Base-by-base conservation (phyloP, 495 filamentous ascomycete species). In the Hypoxylon fuscum region DNA sequence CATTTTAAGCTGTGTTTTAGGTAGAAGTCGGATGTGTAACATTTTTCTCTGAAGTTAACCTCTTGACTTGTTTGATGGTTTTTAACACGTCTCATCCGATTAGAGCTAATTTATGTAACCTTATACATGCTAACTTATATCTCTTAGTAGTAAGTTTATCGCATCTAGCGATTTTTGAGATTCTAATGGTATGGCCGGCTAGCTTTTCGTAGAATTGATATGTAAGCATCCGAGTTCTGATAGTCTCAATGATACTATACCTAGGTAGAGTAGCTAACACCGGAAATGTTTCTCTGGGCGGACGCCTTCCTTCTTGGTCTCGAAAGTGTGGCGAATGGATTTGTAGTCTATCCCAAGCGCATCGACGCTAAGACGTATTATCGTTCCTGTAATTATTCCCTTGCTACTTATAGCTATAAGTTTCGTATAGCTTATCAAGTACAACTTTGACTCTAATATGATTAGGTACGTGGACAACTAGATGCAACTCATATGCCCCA, bases 321-420 rank as follows among this genome's bases (percentile, higher is more conserved):
- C 71, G 82, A 89, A 77, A 91, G 92, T 70, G 83, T 92, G 57
- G 78, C 80, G 27, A 79, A 79, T 23, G 90, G 90, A 31, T 79
- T 93, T 22, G 89, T 92, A 32, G 88, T 93, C 42, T 92, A 90
- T 73, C 87, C 87, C 32, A 85, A 85, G 43, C 81, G 89, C 48
- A 91, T 93, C 72, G 74, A 77, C 34, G 34, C 34, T 37, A 11
- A 37, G n/a, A n/a, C n/a, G n/a, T n/a, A n/a, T n/a, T n/a, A n/a
- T n/a, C n/a, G n/a, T n/a, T n/a, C n/a, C n/a, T n/a, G n/a, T n/a
- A n/a, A n/a, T n/a, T n/a, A n/a, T n/a, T n/a, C n/a, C n/a, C n/a
- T n/a, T n/a, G n/a, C n/a, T n/a, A n/a, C n/a, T n/a, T n/a, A n/a
- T n/a, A n/a, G n/a, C n/a, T n/a, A n/a, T n/a, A n/a, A n/a, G n/a